Evolutionary conservation across 2,329 filamentous ascomycete genomes (phyloP).

Genomic region (Phyllosticta citrichinensis): DNA sequence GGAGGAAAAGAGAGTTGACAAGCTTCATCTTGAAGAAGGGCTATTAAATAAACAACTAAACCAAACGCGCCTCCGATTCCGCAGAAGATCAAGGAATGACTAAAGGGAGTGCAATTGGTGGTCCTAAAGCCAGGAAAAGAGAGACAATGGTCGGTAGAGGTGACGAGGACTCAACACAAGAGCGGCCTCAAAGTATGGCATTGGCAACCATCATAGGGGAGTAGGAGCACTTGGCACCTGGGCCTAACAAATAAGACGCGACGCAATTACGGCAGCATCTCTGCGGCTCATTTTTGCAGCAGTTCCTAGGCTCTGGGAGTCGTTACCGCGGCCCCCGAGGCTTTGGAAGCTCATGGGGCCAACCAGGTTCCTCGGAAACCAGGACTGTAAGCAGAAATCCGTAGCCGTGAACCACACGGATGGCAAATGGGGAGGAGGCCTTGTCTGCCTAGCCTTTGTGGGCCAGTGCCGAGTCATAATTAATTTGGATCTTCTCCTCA

Average conservation of each 20-base stretch:
- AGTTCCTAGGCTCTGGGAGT: not conserved
- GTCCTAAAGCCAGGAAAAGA: constrained; percentile 5
- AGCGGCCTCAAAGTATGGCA: not conserved
- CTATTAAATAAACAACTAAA: not conserved
- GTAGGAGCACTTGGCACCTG: not conserved
- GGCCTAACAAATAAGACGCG: not conserved
- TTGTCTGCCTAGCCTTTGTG: not conserved
- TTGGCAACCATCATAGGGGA: not conserved
- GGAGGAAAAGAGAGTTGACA: constrained; percentile 9
- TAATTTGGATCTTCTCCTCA: not conserved
- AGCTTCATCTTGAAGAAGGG: constrained; percentile 14
- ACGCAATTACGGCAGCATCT: not conserved
- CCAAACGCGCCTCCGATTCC: not conserved
- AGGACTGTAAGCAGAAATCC: not conserved
- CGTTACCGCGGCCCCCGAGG: not conserved
- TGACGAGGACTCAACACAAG: constrained; percentile 2
- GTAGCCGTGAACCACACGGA: not conserved
- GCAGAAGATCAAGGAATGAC: constrained; percentile 3
- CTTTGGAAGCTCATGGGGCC: not conserved
- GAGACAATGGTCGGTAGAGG: constrained; percentile 4
- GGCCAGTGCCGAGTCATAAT: not conserved
- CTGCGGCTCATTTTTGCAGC: not conserved
- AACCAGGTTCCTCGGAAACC: not conserved
- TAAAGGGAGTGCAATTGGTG: constrained; percentile 2
- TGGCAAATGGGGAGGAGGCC: not conserved